Percentiles rank a stretch among this genome's conserved stretches.
Evolutionary conservation across 257 asterid genomes (phyloP).

Genomic region (Nicotiana paniculata): DNA sequence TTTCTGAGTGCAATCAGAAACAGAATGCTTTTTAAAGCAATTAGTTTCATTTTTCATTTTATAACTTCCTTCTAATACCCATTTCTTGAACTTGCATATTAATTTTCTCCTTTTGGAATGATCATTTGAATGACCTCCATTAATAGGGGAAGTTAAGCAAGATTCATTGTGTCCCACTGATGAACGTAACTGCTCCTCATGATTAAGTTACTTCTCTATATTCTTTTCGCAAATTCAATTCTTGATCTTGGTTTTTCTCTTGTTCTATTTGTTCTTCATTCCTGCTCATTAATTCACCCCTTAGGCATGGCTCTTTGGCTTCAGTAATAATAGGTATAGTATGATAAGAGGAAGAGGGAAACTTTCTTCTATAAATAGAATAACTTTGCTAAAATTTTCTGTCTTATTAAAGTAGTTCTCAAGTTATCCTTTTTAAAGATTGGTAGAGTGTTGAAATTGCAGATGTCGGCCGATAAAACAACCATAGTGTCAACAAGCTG

Average conservation of each 20-base stretch:
- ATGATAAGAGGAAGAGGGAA: no score
- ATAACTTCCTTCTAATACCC: constrained; percentile 42
- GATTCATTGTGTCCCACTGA: constrained; percentile 19
- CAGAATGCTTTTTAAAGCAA: constrained; percentile 25
- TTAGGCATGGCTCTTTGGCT: constrained; percentile 35
- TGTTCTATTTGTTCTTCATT: constrained; percentile 24
- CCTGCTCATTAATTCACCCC: constrained; percentile 34
- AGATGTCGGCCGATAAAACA: no score
- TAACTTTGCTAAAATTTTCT: no score
- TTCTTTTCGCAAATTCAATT: constrained; percentile 4
- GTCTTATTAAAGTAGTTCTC: no score
- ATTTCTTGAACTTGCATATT: constrained; percentile 41
- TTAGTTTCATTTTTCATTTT: constrained; percentile 26
- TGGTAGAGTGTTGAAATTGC: no score
- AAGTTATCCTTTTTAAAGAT: no score
- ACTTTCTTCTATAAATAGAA: no score
- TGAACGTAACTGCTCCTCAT: not conserved
- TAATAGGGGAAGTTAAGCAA: constrained; percentile 20
- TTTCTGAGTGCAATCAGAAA: constrained; percentile 19
- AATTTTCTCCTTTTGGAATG: constrained; percentile 43
- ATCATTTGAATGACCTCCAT: constrained; percentile 6
- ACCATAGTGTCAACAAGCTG: no score
- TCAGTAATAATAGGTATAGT: no score
- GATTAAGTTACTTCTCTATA: constrained; percentile 8
- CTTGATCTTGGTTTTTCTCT: constrained; percentile 18